A percentile compares a stretch with the other conserved stretches of the same genome.
Conservation (phyloP, 2,329 filamentous ascomycete genomes). For the Sporothrix euskadiensis region DNA sequence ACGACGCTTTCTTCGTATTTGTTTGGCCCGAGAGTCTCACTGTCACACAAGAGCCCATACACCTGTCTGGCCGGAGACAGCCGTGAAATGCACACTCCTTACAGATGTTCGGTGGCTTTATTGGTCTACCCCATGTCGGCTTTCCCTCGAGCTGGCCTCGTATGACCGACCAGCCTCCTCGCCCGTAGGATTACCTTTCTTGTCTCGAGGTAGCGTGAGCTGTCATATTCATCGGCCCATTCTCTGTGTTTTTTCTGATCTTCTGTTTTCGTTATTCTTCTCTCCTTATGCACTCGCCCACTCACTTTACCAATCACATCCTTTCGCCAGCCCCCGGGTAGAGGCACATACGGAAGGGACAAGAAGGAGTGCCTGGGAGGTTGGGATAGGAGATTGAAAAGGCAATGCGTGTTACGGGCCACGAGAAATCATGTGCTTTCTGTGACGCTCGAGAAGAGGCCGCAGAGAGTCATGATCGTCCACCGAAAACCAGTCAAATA, state of each 20-base stretch:
- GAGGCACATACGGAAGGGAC: neutral
- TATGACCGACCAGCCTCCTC: neutral
- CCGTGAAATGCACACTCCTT: neutral
- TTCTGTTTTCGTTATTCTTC: neutral
- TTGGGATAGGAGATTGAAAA: neutral
- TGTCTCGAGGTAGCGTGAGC: neutral
- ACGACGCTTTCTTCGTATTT: neutral
- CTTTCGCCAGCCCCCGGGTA: neutral
- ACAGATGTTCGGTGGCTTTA: neutral
- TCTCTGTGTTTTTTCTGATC: neutral
- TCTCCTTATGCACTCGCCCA: neutral
- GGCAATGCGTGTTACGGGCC: neutral
- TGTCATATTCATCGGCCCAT: neutral
- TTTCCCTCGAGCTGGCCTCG: neutral
- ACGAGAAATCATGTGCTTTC: slow-evolving; percentile 22
- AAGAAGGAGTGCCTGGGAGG: neutral
- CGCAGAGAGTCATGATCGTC: neutral
- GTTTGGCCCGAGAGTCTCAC: neutral
- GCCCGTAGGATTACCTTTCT: neutral
- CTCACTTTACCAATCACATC: neutral
- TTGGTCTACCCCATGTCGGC: neutral
- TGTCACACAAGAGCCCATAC: neutral
- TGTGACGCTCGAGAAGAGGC: neutral
- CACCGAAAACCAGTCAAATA: neutral
- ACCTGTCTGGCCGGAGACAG: neutral